A percentile compares a stretch with the other conserved stretches of the same genome.
phyloP scores from a whole-genome alignment of 768 basidiomycete genomes.

The Lactarius indigo region DNA sequence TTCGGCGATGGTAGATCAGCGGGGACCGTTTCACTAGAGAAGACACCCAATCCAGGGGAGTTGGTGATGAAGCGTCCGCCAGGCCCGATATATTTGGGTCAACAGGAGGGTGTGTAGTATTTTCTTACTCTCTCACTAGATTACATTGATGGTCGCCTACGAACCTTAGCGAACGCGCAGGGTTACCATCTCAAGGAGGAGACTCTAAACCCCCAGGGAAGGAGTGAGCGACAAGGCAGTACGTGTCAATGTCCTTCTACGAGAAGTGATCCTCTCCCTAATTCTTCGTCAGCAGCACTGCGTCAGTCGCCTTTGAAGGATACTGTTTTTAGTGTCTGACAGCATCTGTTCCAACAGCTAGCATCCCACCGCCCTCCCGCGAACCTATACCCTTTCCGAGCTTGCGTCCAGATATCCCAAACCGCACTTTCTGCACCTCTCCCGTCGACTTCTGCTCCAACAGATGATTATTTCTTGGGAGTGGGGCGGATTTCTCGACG shows the following conservation, averaged over 20 bases:
- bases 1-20: conserved; percentile 24
- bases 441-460: conserved; percentile 13
- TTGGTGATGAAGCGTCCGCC: conserved; percentile 49
- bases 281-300: conserved; percentile 15
- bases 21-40: conserved; percentile 19
- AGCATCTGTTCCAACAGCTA: not conserved
- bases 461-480: conserved; percentile 87
- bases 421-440: conserved; percentile 6
- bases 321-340: not conserved
- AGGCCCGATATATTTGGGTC: conserved; percentile 44
- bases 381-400: conserved; percentile 37
- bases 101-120: conserved; percentile 16
- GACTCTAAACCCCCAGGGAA: not conserved
- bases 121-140: not conserved
- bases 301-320: not conserved
- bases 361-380: conserved; percentile 17
- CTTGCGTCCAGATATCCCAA: conserved; percentile 41
- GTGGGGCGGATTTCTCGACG: conserved; percentile 85
- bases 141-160: conserved; percentile 35
- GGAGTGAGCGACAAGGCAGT: not conserved
- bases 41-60: not conserved
- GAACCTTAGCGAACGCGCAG: conserved; percentile 75
- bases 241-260: conserved; percentile 1
- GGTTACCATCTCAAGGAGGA: conserved; percentile 62
- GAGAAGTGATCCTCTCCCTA: conserved; percentile 6